Percentiles rank a stretch among this genome's conserved stretches.
Evolutionary conservation across 805 yeast genomes (phyloP).

Genomic region (Jamesozyma rosinii): DNA sequence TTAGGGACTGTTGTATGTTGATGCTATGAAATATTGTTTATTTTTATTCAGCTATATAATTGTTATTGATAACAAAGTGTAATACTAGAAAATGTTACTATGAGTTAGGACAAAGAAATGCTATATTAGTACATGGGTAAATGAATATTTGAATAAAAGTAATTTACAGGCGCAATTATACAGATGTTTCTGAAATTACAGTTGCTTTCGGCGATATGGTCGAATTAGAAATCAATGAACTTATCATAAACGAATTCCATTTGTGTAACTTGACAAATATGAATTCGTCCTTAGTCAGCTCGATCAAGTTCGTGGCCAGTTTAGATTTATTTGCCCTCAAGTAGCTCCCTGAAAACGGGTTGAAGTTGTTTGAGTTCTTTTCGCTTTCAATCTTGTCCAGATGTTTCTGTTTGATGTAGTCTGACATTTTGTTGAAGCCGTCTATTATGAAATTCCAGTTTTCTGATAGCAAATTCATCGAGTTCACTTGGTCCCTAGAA

Average conservation of each 20-base stretch:
- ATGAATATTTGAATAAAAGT: no score
- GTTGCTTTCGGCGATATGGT: background rate
- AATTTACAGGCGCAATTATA: background rate
- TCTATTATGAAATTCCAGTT: conserved; percentile 45
- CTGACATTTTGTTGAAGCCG: conserved; percentile 35
- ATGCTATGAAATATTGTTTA: background rate
- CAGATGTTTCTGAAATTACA: background rate
- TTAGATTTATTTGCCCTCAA: conserved; percentile 47
- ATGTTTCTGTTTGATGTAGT: conserved; percentile 31
- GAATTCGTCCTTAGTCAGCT: conserved; percentile 44
- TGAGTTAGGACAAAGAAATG: no score
- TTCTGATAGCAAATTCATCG: conserved; percentile 32
- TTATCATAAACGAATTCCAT: conserved; percentile 49
- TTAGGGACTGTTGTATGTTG: background rate
- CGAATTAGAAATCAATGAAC: conserved; percentile 1
- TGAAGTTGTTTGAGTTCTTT: conserved; percentile 7
- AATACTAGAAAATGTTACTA: background rate
- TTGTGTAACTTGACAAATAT: conserved; percentile 49
- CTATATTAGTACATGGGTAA: background rate
- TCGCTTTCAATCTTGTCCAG: conserved; percentile 15
- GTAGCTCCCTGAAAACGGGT: conserved; percentile 32
- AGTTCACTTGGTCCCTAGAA: conserved; percentile 34
- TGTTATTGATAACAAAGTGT: background rate
- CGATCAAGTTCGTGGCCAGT: conserved; percentile 46
- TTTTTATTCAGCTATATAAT: background rate